A percentile compares a stretch with the other conserved stretches of the same genome.
Evolutionary conservation across 2,329 filamentous ascomycete species (phyloP).

Genomic region (Incumbomyces delicatus): DNA sequence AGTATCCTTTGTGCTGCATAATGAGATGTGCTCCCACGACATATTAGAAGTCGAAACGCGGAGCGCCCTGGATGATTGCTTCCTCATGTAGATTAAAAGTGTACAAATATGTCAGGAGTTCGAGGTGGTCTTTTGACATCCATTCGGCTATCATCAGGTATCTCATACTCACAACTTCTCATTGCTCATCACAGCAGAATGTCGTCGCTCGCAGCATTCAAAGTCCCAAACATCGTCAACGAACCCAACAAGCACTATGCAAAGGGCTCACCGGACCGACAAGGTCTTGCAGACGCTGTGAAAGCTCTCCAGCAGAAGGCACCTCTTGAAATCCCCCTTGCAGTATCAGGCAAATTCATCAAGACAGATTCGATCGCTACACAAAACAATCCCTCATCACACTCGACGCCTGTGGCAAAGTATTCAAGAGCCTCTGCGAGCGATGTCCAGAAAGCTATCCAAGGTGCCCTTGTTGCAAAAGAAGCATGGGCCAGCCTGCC

Average conservation of each 20-base stretch:
- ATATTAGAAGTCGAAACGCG: background rate
- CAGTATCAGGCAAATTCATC: slow-evolving; percentile 73
- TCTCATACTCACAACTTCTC: too few species aligned
- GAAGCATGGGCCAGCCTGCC: slow-evolving; percentile 74
- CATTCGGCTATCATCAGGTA: too few species aligned
- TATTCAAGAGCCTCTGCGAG: slow-evolving; percentile 72
- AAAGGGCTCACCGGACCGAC: slow-evolving; percentile 71
- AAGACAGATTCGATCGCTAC: slow-evolving; percentile 55
- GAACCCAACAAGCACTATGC: slow-evolving; percentile 94
- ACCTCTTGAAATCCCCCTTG: slow-evolving; percentile 69
- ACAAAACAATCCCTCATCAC: slow-evolving; percentile 76
- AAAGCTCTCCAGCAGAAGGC: slow-evolving; percentile 57
- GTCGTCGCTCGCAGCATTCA: slow-evolving; percentile 70
- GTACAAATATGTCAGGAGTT: background rate
- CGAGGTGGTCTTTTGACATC: background rate
- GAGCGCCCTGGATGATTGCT: background rate
- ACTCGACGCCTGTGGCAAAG: slow-evolving; percentile 64
- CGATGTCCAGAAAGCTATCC: slow-evolving; percentile 71
- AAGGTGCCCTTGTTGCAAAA: slow-evolving; percentile 77
- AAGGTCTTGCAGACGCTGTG: slow-evolving; percentile 64
- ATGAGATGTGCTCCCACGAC: background rate
- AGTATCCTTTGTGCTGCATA: background rate
- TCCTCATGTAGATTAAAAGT: too few species aligned
- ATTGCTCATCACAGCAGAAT: slow-evolving; percentile 10
- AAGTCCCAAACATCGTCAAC: slow-evolving; percentile 75